These are phyloP conservation scores for Thelephora terrestris DNA, from an alignment of 1,284 basidiomycete genomes.

Conservation along the genomic window DNA sequence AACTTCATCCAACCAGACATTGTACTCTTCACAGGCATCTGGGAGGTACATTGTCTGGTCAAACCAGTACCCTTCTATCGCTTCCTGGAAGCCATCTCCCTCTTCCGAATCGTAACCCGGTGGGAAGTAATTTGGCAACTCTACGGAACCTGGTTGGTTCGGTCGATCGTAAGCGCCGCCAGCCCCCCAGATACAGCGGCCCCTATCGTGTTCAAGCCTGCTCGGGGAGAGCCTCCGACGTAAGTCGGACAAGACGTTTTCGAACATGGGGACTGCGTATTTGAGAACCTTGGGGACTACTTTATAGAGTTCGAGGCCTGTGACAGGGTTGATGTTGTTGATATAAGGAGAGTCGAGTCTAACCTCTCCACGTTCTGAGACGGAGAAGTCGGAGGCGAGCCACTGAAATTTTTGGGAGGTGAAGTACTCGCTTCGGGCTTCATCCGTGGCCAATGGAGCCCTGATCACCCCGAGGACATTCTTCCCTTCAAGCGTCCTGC, in stretches of 20 bases:
- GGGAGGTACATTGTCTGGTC: not conserved
- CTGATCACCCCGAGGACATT: not conserved
- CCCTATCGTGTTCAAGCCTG: too few relatives aligned
- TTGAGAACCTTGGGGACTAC: constrained; percentile 5
- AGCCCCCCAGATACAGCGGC: not conserved
- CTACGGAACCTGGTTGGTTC: too few relatives aligned
- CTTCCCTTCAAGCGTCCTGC: constrained; percentile 1
- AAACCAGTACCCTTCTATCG: not conserved
- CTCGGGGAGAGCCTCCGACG: not conserved
- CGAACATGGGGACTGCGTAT: constrained; percentile 9
- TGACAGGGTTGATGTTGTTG: constrained; percentile 8
- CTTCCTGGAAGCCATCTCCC: not conserved
- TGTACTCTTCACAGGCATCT: not conserved
- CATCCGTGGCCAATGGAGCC: not conserved
- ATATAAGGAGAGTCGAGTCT: constrained; percentile 1
- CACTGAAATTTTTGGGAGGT: constrained; percentile 7
- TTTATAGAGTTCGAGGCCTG: not conserved
- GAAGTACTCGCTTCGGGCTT: too few relatives aligned
- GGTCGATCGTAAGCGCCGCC: not conserved
- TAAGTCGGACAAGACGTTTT: constrained; percentile 7
- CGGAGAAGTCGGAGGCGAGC: constrained; percentile 12
- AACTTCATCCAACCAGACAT: not conserved
- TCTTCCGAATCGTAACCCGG: too few relatives aligned
- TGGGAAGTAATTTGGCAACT: too few relatives aligned
- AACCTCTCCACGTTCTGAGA: constrained; percentile 2